These are phyloP conservation scores for Agroathelia rolfsii DNA, from an alignment of 1,284 basidiomycete species.

Conservation along the genomic window DNA sequence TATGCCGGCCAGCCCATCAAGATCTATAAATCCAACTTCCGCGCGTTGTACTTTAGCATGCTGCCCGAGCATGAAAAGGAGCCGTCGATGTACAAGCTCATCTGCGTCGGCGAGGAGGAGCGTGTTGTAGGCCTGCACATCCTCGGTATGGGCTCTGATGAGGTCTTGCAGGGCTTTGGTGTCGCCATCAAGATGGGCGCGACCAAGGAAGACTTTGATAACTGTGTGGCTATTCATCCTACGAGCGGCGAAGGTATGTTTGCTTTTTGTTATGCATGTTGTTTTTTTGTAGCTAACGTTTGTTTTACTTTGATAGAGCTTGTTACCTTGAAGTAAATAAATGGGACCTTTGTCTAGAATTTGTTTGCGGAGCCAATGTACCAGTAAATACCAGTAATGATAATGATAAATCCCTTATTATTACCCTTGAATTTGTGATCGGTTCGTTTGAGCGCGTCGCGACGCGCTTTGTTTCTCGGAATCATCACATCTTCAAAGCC, in stretches of 20 bases:
- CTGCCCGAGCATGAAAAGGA: slow-evolving; percentile 81
- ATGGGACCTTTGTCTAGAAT: no score
- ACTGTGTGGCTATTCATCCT: slow-evolving; percentile 89
- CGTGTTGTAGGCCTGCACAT: slow-evolving; percentile 93
- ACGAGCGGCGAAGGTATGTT: slow-evolving; percentile 64
- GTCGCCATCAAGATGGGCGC: slow-evolving; percentile 96
- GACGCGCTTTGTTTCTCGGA: no score
- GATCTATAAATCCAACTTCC: slow-evolving; percentile 83
- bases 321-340: slow-evolving; percentile 26
- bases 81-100: slow-evolving; percentile 88
- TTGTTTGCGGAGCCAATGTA: no score
- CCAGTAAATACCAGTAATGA: no score
- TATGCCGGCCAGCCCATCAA: slow-evolving; percentile 83
- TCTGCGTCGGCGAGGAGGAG: slow-evolving; percentile 82
- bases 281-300: slow-evolving; percentile 11
- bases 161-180: slow-evolving; percentile 88
- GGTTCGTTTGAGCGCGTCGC: no score
- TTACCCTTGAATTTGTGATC: no score
- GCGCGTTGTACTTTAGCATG: slow-evolving; percentile 83
- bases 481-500: no score
- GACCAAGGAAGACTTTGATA: slow-evolving; percentile 75
- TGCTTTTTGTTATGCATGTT: slow-evolving; percentile 4
- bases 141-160: slow-evolving; percentile 84
- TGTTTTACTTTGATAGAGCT: slow-evolving; percentile 22
- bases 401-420: no score